Conservation (phyloP, 2,329 filamentous ascomycete genomes). For the Cladosporium sp. region DNA sequence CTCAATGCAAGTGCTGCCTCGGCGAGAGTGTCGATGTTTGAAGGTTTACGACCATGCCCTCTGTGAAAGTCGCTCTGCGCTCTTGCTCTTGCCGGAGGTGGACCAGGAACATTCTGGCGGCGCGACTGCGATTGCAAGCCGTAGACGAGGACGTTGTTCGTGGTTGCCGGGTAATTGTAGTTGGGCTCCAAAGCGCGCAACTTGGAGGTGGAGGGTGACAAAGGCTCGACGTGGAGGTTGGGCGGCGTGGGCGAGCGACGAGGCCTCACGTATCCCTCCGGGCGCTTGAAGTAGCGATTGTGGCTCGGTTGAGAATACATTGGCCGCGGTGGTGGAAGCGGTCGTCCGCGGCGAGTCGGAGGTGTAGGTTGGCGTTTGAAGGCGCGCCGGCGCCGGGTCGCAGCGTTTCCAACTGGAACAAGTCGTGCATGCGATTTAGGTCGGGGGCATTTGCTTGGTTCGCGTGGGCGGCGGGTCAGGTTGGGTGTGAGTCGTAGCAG, state of each 20-base stretch:
- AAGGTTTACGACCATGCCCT: conserved; percentile 34
- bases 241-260: conserved; percentile 37
- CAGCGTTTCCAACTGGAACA: conserved; percentile 5
- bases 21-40: conserved; percentile 47
- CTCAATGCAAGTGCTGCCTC: conserved; percentile 45
- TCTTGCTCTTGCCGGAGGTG: conserved; percentile 8
- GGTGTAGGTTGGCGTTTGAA: conserved; percentile 8
- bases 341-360: conserved; percentile 11
- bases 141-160: conserved; percentile 23
- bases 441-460: neutral
- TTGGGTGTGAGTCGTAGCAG: conserved; percentile 15
- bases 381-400: conserved; percentile 13
- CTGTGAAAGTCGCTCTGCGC: conserved; percentile 21
- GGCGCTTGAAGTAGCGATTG: conserved; percentile 35
- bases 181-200: conserved; percentile 34
- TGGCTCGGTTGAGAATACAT: conserved; percentile 18
- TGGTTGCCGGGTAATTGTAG: conserved; percentile 38
- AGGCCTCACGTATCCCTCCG: conserved; percentile 21
- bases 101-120: neutral
- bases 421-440: neutral
- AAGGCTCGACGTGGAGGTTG: conserved; percentile 36
- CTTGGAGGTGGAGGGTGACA: conserved; percentile 33
- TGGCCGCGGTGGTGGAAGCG: neutral
- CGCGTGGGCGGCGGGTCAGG: neutral
- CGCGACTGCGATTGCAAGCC: conserved; percentile 13